Conservation (phyloP, 2,329 filamentous ascomycete genomes). For the Pseudogymnoascus sp. region DNA sequence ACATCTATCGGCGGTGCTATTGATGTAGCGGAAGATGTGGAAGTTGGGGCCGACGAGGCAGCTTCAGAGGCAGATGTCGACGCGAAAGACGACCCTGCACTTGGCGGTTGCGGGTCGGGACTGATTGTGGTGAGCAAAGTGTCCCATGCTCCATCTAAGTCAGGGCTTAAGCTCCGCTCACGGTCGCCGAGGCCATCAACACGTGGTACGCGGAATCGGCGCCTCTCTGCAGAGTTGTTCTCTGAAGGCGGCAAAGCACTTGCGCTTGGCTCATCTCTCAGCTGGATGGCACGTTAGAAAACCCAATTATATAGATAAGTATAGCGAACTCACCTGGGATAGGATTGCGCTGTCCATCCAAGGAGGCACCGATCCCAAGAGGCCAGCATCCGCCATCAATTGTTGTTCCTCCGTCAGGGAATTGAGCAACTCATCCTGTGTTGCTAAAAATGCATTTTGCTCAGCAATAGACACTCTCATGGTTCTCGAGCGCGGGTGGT, state of each 20-base stretch:
- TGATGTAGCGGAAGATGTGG: background rate
- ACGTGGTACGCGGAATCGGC: conserved; percentile 15
- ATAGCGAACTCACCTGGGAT: background rate
- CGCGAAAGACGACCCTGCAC: conserved; percentile 70
- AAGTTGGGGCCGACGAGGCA: conserved; percentile 16
- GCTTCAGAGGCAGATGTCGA: conserved; percentile 24
- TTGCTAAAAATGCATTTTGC: background rate
- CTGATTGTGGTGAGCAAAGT: conserved; percentile 73
- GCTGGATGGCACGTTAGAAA: background rate
- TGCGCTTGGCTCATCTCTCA: background rate
- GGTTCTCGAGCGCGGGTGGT: background rate
- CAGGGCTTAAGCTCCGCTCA: conserved; percentile 72
- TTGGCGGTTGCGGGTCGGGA: conserved; percentile 74
- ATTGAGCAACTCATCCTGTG: background rate
- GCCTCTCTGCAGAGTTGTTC: background rate
- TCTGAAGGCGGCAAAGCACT: background rate
- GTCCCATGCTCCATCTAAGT: conserved; percentile 62
- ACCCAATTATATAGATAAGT: background rate
- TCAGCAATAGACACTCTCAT: background rate
- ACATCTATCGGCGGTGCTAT: background rate
- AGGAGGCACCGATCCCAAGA: background rate
- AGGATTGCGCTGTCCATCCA: background rate
- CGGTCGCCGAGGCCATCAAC: conserved; percentile 78
- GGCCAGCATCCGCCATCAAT: background rate
- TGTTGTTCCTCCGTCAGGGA: background rate